phyloP scores from a whole-genome alignment of 2,329 filamentous ascomycete species.

The Alternaria sp. region DNA sequence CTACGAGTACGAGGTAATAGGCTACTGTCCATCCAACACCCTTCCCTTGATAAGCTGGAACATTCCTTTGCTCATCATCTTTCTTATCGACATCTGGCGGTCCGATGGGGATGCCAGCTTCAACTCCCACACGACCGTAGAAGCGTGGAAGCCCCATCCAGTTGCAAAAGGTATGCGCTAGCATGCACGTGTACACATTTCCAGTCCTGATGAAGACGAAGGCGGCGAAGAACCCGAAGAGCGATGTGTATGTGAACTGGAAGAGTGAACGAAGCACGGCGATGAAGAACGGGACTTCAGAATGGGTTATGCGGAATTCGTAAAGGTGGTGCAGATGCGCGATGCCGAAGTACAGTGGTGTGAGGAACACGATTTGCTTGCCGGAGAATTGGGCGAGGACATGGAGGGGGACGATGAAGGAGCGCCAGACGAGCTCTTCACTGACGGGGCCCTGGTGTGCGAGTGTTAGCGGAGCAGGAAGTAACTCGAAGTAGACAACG shows the following conservation, averaged over 20 bases:
- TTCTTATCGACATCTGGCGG: slow-evolving; percentile 42
- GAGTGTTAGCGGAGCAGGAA: slow-evolving; percentile 17
- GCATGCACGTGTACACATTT: slow-evolving; percentile 76
- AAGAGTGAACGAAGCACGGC: slow-evolving; percentile 77
- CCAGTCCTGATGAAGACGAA: slow-evolving; percentile 89
- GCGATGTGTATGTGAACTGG: slow-evolving; percentile 87
- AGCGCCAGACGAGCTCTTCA: slow-evolving; percentile 93
- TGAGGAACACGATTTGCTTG: slow-evolving; percentile 74
- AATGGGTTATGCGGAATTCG: slow-evolving; percentile 86
- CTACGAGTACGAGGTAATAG: slow-evolving; percentile 81
- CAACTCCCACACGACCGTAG: slow-evolving; percentile 74
- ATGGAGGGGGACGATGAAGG: slow-evolving; percentile 82
- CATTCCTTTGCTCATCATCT: slow-evolving; percentile 50
- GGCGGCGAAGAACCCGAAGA: slow-evolving; percentile 93
- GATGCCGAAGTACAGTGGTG: slow-evolving; percentile 89
- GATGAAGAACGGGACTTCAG: slow-evolving; percentile 68
- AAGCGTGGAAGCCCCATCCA: slow-evolving; percentile 86
- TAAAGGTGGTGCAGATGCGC: slow-evolving; percentile 96
- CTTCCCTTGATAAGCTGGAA: slow-evolving; percentile 28
- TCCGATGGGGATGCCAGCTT: slow-evolving; percentile 57
- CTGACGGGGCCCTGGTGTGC: slow-evolving; percentile 73
- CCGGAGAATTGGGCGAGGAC: slow-evolving; percentile 67
- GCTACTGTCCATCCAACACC: slow-evolving; percentile 71
- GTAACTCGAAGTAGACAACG: slow-evolving; percentile 44
- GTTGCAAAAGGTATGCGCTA: slow-evolving; percentile 90